These are phyloP conservation scores for Tuber magnatum DNA, from an alignment of 495 filamentous ascomycete species.

Conservation along the genomic window DNA sequence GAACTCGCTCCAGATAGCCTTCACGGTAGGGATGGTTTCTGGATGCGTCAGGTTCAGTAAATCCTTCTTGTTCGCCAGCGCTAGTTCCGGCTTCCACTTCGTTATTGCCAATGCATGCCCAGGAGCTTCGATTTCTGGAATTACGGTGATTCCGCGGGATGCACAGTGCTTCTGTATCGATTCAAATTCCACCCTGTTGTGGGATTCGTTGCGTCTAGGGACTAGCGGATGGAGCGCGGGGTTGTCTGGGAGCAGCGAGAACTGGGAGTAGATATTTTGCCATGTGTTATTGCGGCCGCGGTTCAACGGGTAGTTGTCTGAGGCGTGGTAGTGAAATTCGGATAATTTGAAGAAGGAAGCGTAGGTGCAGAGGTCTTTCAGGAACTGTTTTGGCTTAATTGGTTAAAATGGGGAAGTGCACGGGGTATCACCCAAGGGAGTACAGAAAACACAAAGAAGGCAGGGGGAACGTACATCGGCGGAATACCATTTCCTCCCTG, in stretches of 20 bases:
- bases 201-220: constrained; percentile 48
- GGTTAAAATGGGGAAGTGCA: not conserved
- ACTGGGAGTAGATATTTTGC: constrained; percentile 50
- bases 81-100: constrained; percentile 53
- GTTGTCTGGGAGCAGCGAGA: constrained; percentile 46
- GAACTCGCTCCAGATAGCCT: constrained; percentile 52
- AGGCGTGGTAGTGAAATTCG: constrained; percentile 54
- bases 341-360: constrained; percentile 53
- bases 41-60: constrained; percentile 52
- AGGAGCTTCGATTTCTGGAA: constrained; percentile 53
- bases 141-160: constrained; percentile 48
- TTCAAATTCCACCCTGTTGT: constrained; percentile 47
- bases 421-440: not conserved
- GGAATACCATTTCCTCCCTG: constrained; percentile 54
- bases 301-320: constrained; percentile 53
- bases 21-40: constrained; percentile 50
- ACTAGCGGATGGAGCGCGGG: constrained; percentile 45
- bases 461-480: constrained; percentile 28
- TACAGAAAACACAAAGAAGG: constrained; percentile 1
- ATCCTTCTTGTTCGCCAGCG: constrained; percentile 46
- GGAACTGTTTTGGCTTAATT: constrained; percentile 35
- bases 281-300: constrained; percentile 50
- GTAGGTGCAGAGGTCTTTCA: constrained; percentile 54
- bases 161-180: constrained; percentile 51
- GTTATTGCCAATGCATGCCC: constrained; percentile 51